phyloP scores from a whole-genome alignment of 2,329 filamentous ascomycete genomes.

The Thelonectria blattea region DNA sequence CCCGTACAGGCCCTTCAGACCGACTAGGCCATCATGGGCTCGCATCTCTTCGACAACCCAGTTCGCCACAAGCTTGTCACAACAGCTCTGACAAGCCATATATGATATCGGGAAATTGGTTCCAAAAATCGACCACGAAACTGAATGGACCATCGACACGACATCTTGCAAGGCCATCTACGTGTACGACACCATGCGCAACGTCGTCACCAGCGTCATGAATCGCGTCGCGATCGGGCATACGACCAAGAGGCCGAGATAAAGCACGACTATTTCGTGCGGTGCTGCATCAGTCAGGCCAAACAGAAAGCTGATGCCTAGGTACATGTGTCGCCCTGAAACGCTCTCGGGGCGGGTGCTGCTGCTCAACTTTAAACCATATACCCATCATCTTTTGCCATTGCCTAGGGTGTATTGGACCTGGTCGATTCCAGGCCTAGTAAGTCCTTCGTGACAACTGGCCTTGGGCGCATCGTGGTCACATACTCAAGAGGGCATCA shows the following conservation, averaged over 20 bases:
- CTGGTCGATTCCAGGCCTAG: neutral
- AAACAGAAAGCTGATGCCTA: constrained; percentile 32
- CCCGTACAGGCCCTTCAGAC: neutral
- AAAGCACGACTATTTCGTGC: constrained; percentile 16
- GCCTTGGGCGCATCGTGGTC: constrained; percentile 35
- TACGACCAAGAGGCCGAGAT: neutral
- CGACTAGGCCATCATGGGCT: neutral
- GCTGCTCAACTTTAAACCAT: neutral
- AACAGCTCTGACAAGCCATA: neutral
- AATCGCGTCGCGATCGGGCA: constrained; percentile 13
- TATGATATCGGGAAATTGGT: neutral
- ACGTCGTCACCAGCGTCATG: constrained; percentile 10
- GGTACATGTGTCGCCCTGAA: constrained; percentile 24
- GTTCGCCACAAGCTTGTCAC: neutral
- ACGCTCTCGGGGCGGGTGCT: neutral
- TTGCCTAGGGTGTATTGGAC: neutral
- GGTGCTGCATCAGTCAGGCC: constrained; percentile 17
- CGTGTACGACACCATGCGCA: constrained; percentile 16
- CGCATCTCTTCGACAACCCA: neutral
- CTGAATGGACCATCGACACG: neutral
- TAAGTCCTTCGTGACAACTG: constrained; percentile 41
- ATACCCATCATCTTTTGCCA: neutral
- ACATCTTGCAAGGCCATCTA: neutral
- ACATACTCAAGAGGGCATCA: constrained; percentile 39
- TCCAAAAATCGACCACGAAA: neutral